Base-by-base conservation (phyloP, 2,329 filamentous ascomycete genomes). In the Verticillium nonalfalfae region DNA sequence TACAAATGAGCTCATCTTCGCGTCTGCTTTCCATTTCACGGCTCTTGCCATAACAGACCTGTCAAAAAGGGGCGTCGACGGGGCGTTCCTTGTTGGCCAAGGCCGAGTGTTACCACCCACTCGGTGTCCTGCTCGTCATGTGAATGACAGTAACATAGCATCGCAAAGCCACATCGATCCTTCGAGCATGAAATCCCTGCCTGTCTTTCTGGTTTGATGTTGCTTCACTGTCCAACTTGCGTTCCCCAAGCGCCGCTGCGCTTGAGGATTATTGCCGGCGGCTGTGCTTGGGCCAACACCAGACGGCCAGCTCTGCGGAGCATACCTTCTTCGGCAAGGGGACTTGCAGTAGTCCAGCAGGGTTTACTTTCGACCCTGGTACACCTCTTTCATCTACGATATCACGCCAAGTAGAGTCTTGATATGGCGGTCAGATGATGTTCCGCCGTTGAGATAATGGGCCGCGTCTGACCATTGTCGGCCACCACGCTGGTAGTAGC, bases 371-470 rank as follows among this genome's bases (percentile, higher is more conserved):
- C 45, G 18, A 18, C 18, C 45, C 18, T 5, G 26, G 26, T 31
- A 31, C 26, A 31, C 26, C 26, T 31, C 26, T 31, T 31, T 31
- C 26, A 5, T 31, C 26, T 31, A 31, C 26, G 26, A 31, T 31
- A 31, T 31, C 4, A 52, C 9, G 13, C 34, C 11, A 61, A 56
- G 26, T 36, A 13, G 39, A 10, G 13, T n/a, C 39, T 33, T 40
- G 38, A 58, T 62, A 7, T 60, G 62, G 56, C 59, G 59, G 59
- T 64, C 62, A 60, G 58, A 45, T 31, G 26, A 5, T 4, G 26
- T 31, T 31, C 26, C 26, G 26, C 26, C 26, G 26, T 31, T 31
- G 26, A 31, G 26, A 31, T 31, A 52, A 10, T 52, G 45, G 9
- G 45, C 45, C 7, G 21, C 58, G 26, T 56, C 62, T 60, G 56